Base-by-base conservation (phyloP, 345 rosid genomes). In the Physaria fendleri region DNA sequence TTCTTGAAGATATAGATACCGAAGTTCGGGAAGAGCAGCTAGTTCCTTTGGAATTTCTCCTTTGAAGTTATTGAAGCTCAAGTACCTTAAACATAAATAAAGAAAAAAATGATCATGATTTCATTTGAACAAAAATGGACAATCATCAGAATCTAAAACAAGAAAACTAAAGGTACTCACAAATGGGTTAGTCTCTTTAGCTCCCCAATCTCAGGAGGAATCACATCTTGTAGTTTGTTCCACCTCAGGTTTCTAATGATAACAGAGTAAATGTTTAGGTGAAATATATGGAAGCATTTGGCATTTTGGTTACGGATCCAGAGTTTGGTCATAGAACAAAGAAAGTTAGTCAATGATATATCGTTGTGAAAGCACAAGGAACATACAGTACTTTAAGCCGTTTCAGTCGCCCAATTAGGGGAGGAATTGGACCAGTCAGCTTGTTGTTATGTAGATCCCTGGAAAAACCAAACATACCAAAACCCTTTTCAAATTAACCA, bases 361-460 rank as follows among this genome's bases (percentile, higher is more conserved):
- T 29, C 9, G 0, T n/a, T 14, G 32, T 22, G 15, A 25, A 37
- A 57, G 42, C 13, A 40, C 4, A 59, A 54, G 53, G 65, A 51
- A 74, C 77, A 46, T 88, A 93, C 99, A 93, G 59, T 44, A 81
- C 83, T 76, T 74, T 89, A 24, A 89, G 91, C 47, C 81, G 89
- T 78, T 74, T 93, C 64, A 93, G 76, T 33, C 95, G 66, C 24
- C 97, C 97, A 73, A 93, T 87, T 75, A 86, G 99, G 5, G 97
- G 86, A 65, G 99, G 99, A 66, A 93, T 86, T 44, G 97, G 95
- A 59, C 99, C 99, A 11, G 97, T 89, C 71, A 93, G 39, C 76
- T 89, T 93, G 82, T 93, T 89, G 74, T 85, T 93, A 72, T 89
- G 99, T 20, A 93, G 85, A 82, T 93, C 99, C 81, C 97, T 89